Base-by-base conservation (phyloP, 129 eudicot genomes). In the Deinandra increscens region DNA sequence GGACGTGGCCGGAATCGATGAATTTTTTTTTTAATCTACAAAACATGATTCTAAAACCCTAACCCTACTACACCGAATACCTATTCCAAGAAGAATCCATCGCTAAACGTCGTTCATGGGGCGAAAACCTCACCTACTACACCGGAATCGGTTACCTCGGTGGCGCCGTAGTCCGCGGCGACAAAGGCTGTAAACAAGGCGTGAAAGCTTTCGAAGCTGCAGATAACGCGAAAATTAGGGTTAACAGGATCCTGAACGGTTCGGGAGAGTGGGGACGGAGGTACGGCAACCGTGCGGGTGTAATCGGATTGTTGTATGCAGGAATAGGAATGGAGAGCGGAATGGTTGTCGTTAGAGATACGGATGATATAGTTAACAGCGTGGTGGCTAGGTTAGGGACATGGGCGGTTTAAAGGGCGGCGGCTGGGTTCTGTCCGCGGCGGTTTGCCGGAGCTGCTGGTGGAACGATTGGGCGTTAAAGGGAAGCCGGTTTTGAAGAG, bases 31-130 rank as follows among this genome's bases (percentile, higher is more conserved):
- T n/a, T n/a, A n/a, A n/a, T n/a, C n/a, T n/a, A n/a, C n/a, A n/a
- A n/a, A n/a, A n/a, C n/a, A n/a, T n/a, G n/a, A n/a, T n/a, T n/a
- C n/a, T n/a, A n/a, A n/a, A n/a, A n/a, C n/a, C n/a, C n/a, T n/a
- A n/a, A n/a, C n/a, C n/a, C n/a, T n/a, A n/a, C n/a, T n/a, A n/a
- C n/a, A n/a, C n/a, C n/a, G n/a, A n/a, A n/a, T n/a, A 23, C 78
- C 91, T 92, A 12, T 92, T 92, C 75, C 86, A 86, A 49, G 96
- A 92, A 79, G 96, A 92, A 74, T 68, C 98, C 75, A 8, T 81
- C 68, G 91, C 82, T 11, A 91, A 92, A 67, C 95, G 95, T 53
- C 91, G 98, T 3, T 92, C 98, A 9, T 92, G 98, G 98, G 96
- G 98, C 4, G 98, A 92, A 39, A 92, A 92, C 51, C 82, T 92